Conservation (phyloP, 2,329 filamentous ascomycete genomes). For the Orbilia blumenaviensis region DNA sequence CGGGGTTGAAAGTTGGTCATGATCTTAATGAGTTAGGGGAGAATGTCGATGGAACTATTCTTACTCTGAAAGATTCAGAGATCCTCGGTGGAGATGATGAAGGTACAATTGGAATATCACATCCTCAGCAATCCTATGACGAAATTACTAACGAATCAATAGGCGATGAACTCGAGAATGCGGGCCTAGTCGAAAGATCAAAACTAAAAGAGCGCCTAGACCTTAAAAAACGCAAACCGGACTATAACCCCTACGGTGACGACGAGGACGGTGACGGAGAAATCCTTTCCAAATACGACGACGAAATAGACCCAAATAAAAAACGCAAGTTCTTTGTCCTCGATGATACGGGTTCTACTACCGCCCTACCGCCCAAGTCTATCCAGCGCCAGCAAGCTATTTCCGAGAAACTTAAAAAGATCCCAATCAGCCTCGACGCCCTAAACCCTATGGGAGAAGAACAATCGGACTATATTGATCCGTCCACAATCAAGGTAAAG, state of each 20-base stretch:
- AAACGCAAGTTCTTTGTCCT: conserved; percentile 81
- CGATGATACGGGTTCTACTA: conserved; percentile 76
- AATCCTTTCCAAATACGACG: conserved; percentile 91
- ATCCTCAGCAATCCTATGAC: neutral
- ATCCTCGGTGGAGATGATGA: conserved; percentile 73
- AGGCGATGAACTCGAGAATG: conserved; percentile 87
- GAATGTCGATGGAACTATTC: conserved; percentile 79
- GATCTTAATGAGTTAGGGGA: conserved; percentile 83
- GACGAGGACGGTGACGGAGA: conserved; percentile 70
- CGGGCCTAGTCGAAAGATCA: conserved; percentile 76
- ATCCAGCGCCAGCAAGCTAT: conserved; percentile 66
- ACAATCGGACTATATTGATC: conserved; percentile 86
- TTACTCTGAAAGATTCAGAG: conserved; percentile 92
- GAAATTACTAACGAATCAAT: conserved; percentile 64
- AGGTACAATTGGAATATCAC: conserved; percentile 60
- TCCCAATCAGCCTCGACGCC: conserved; percentile 80
- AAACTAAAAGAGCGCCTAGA: conserved; percentile 78
- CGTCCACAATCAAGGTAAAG: conserved; percentile 87
- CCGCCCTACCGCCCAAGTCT: conserved; percentile 70
- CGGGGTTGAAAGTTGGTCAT: conserved; percentile 90
- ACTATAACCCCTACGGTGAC: conserved; percentile 84
- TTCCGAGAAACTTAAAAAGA: conserved; percentile 71
- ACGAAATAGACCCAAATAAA: conserved; percentile 92
- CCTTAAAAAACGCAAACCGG: conserved; percentile 86
- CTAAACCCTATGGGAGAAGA: conserved; percentile 69